Percentiles rank a stretch among this genome's conserved stretches.
Evolutionary conservation across 2,329 filamentous ascomycete genomes (phyloP).

Genomic region (Fusarium agapanthi): DNA sequence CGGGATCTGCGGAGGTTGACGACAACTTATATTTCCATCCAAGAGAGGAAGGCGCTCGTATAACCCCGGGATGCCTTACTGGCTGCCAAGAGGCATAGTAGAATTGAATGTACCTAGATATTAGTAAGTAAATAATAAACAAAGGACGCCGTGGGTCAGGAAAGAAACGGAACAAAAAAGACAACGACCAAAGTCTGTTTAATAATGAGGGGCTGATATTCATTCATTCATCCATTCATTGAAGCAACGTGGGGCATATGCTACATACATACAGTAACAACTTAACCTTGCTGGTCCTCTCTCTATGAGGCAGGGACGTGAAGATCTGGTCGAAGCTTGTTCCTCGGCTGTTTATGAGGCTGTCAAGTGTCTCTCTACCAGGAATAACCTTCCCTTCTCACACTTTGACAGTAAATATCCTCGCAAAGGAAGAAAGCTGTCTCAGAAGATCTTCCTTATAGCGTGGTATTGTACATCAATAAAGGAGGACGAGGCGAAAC

Average conservation of each 20-base stretch:
- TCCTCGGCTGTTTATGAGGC: background rate
- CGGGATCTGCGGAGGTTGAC: constrained; percentile 20
- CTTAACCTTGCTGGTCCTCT: constrained; percentile 1
- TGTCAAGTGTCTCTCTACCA: background rate
- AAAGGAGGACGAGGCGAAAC: constrained; percentile 6
- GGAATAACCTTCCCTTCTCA: background rate
- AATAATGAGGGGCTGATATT: background rate
- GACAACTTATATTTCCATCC: constrained; percentile 5
- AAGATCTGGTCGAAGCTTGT: constrained; percentile 30
- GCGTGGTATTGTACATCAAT: background rate
- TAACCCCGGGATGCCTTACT: background rate
- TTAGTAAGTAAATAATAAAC: background rate
- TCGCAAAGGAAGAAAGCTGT: background rate
- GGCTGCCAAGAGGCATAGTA: background rate
- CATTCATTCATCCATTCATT: constrained; percentile 3
- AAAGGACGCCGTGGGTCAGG: background rate
- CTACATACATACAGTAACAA: background rate
- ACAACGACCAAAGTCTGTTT: background rate
- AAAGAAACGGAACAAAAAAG: background rate
- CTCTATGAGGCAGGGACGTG: constrained; percentile 18
- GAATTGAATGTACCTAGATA: background rate
- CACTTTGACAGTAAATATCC: background rate
- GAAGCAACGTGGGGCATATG: constrained; percentile 18
- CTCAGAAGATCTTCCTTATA: constrained; percentile 21
- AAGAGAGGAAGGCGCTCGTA: constrained; percentile 26